Evolutionary conservation across 2,329 filamentous ascomycete genomes (phyloP), one percentile per base, ranked within the genome.

Genomic region (Colletotrichum sidae): DNA sequence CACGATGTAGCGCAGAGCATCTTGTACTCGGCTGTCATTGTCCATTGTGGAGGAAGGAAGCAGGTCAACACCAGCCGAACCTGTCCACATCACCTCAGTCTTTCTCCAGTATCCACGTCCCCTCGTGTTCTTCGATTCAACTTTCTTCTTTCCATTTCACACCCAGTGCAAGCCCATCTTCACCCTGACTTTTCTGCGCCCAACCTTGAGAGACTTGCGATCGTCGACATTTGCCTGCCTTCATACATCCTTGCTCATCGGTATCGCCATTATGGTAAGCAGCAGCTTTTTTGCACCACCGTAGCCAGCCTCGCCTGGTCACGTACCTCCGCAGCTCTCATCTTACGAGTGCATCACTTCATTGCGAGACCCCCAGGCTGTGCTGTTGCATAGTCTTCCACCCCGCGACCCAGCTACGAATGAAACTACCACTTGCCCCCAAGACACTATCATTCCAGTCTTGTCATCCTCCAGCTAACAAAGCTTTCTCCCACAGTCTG

Each of bases 401-500:
- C 38, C 25, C 25, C 25, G 25, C 25, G 25, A 25, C 25, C 25
- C 25, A 25, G 25, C 25, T 25, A 25, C 25, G 25, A 25, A 5
- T 4, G 25, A 25, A 12, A 46, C 47, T 17, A 37, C 33, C 2
- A 33, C 44, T 6, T 50, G 25, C 58, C 25, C 46, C 55, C 55
- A 49, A 66, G 59, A 63, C 63, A 66, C 15, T 8, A 6, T 38
- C 58, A 50, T 66, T 63, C 58, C 49, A 39, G 15, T 33, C 44
- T 12, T 6, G 11, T n/a, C 12, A 42, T 41, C 33, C 33, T 37
- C n/a, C n/a, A 35, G 33, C 46, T 66, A 44, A 66, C 53, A 51
- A 15, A 53, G 39, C 13, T 25, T n/a, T 12, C 8, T 37, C 13
- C 49, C 11, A 10, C 71, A 91, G 88, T 81, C 86, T 75, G 91